Percentiles rank a stretch among this genome's conserved stretches.
phyloP scores from a whole-genome alignment of 495 filamentous ascomycete genomes.

The Ramalina intermedia region DNA sequence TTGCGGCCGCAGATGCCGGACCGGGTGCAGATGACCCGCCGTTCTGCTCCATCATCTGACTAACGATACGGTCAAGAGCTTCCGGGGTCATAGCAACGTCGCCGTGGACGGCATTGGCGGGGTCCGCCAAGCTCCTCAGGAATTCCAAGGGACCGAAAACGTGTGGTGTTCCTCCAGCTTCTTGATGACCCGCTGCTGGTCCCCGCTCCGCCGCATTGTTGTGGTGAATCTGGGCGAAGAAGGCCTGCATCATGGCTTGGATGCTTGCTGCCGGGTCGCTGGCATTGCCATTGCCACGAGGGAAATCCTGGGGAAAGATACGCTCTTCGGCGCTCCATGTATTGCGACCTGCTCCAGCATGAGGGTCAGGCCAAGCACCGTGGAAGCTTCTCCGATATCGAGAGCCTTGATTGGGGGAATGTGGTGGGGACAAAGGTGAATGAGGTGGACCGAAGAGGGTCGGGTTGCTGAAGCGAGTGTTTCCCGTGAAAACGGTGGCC shows the following conservation, averaged over 20 bases:
- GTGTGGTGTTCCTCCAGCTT: neutral
- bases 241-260: neutral
- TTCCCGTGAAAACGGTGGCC: neutral
- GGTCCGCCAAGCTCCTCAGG: slow-evolving; percentile 41
- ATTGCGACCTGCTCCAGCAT: neutral
- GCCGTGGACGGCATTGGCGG: slow-evolving; percentile 42
- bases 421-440: slow-evolving; percentile 10
- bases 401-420: neutral
- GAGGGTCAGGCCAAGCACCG: neutral
- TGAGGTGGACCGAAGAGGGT: neutral
- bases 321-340: neutral
- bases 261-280: neutral
- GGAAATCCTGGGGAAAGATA: neutral
- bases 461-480: neutral
- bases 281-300: neutral
- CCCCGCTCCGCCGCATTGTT: neutral
- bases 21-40: slow-evolving; percentile 62
- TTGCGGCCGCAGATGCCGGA: slow-evolving; percentile 61
- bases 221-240: neutral
- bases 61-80: slow-evolving; percentile 77
- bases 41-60: slow-evolving; percentile 73
- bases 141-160: slow-evolving; percentile 19
- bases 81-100: slow-evolving; percentile 91
- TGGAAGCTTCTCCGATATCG: too few species aligned
- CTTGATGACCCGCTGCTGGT: neutral